Evolutionary conservation across 2,329 filamentous ascomycete genomes (phyloP), one percentile per base, ranked within the genome.

Genomic region (Taxawa tesnikishii): DNA sequence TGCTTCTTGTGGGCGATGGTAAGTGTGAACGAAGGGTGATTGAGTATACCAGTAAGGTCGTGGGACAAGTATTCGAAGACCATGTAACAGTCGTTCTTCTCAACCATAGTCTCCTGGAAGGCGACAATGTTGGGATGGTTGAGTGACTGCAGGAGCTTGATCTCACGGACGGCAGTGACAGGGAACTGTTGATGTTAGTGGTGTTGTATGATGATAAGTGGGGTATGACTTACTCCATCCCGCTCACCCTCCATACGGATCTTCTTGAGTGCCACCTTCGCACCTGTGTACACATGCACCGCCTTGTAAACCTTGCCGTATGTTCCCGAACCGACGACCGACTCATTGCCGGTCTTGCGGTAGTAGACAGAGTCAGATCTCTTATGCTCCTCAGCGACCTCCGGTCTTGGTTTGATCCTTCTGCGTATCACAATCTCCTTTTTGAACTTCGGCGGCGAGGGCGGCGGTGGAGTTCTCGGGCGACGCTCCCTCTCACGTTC

Each of bases 81-180:
- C 90, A 98, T 98, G 59, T 93, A 98, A 55, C 90, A 98, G 57
- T 96, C 87, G 45, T 96, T 96, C 51, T 80, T 83, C 59, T 98
- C 90, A 2, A 98, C 90, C 90, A 98, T 98, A 43, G 92, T 83
- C 59, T 94, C 85, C 43, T 82, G 75, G 12, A 94, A 62, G 25
- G 77, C 75, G 36, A 94, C 83, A 31, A 94, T 77, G 47, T 92
- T 93, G 37, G 68, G 62, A 47, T 93, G 83, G 40, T 79, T 77
- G 14, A 93, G 66, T 3, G 82, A 87, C 50, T 93, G 84, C n/a
- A 94, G 66, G 15, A 94, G 65, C 54, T 92, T 92, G 62, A 94
- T 87, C 55, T 94, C 85, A 38, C 85, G 76, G 15, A 92, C 82
- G 0, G 85, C 85, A 1, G 85, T 94, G 27, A 94, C 83, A 0